Base-by-base conservation (phyloP, 352 stramenopile species). In the Phytophthora quininea region DNA sequence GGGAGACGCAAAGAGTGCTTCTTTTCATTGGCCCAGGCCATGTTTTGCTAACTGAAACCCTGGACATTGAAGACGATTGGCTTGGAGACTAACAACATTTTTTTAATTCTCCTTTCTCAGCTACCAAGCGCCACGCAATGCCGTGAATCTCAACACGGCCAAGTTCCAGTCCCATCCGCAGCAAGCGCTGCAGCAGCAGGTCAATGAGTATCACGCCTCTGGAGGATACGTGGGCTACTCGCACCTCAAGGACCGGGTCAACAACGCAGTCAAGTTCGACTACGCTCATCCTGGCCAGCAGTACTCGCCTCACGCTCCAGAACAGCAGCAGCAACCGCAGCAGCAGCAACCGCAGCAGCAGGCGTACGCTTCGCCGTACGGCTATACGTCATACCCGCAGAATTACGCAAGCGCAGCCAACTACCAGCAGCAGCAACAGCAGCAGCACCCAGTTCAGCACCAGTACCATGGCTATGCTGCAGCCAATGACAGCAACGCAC, bases 341-440 rank as follows among this genome's bases (percentile, higher is more conserved):
- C 50, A 47, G 15, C 69, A 73, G 14, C 65, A 71, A 15, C 50
- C 47, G 14, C 50, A 56, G 19, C 70, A 75, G n/a, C 70, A 75
- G 46, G 74, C 74, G 7, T 81, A 74, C 38, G 63, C 51, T 50
- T 38, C 70, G 19, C 54, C 66, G 14, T 81, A 77, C 49, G 67
- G 74, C 37, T 81, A 79, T 45, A 29, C 59, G 7, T 61, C 72
- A 1, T 87, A 83, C 29, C 64, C 64, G 24, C 77, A 82, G 35
- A 77, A 56, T 64, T 85, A 80, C 30, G 42, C 37, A 27, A 63
- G 32, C 33, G 61, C 70, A 24, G 71, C 63, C 40, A 30, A 80
- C 14, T 79, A 80, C 43, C 54, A 71, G 24, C 62, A 78, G 14
- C 71, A 74, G 19, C 64, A 77, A 11, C 70, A 69, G 31, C 63